phyloP scores from a whole-genome alignment of 169 alveolate genomes.

The Sarcocystis neurona region DNA sequence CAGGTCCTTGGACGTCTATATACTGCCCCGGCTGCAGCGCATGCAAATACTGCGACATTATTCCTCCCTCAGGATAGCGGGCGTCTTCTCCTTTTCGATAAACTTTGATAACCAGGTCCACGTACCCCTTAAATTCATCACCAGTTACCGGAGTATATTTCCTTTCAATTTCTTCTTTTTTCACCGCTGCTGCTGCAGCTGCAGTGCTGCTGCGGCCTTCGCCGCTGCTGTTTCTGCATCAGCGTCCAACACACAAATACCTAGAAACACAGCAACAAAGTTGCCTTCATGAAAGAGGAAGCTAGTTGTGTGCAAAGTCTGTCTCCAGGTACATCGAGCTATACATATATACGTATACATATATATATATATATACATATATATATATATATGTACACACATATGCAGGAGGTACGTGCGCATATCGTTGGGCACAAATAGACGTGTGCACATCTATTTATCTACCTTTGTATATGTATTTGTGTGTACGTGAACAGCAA shows the following conservation, averaged over 20 bases:
- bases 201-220: background rate
- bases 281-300: background rate
- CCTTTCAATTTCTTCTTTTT: constrained; percentile 60
- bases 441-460: too few relatives aligned
- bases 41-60: constrained; percentile 77
- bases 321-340: background rate
- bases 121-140: constrained; percentile 62
- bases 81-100: constrained; percentile 70
- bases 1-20: constrained; percentile 76
- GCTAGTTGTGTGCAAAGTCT: background rate
- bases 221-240: background rate
- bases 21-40: constrained; percentile 71
- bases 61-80: constrained; percentile 79
- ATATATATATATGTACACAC: too few relatives aligned
- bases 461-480: too few relatives aligned
- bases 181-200: constrained; percentile 43
- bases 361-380: background rate
- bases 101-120: constrained; percentile 75
- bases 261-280: background rate
- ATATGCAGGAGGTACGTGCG: too few relatives aligned
- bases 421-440: too few relatives aligned
- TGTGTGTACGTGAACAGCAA: too few relatives aligned
- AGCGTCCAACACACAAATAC: background rate
- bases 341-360: background rate
- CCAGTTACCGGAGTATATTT: constrained; percentile 76